A percentile compares a stretch with the other conserved stretches of the same genome.
Evolutionary conservation across 306 rosid species (phyloP).

Genomic region (Leucaena leucocephala): DNA sequence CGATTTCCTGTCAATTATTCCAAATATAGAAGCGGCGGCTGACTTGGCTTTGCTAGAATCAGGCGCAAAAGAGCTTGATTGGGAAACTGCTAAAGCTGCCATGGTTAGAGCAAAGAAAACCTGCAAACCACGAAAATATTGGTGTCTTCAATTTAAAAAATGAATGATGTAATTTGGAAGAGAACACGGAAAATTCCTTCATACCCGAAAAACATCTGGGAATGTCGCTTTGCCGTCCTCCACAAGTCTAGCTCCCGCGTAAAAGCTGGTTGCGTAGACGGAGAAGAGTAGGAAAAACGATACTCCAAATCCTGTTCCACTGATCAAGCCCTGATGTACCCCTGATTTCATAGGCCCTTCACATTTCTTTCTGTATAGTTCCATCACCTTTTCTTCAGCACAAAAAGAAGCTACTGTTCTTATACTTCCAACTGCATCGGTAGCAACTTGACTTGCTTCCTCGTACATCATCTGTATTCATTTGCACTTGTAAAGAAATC

Average conservation of each 20-base stretch:
- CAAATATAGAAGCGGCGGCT: slow-evolving; percentile 82
- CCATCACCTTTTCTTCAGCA: slow-evolving; percentile 91
- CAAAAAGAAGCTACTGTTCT: slow-evolving; percentile 90
- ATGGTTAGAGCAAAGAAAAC: slow-evolving; percentile 82
- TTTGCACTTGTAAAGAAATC: slow-evolving; percentile 16
- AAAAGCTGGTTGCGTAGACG: slow-evolving; percentile 79
- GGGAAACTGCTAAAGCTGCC: slow-evolving; percentile 81
- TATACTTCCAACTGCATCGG: slow-evolving; percentile 90
- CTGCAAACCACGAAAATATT: slow-evolving; percentile 47
- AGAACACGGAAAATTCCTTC: background rate
- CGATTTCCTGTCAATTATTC: slow-evolving; percentile 67
- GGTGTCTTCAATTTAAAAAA: slow-evolving; percentile 10
- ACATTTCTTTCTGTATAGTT: slow-evolving; percentile 71
- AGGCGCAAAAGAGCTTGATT: slow-evolving; percentile 69
- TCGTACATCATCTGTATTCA: slow-evolving; percentile 74
- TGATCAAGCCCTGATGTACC: slow-evolving; percentile 71
- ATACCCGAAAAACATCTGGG: slow-evolving; percentile 69
- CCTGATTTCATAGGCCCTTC: slow-evolving; percentile 82
- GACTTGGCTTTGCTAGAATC: slow-evolving; percentile 69
- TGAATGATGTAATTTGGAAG: background rate
- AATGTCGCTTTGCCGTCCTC: slow-evolving; percentile 58
- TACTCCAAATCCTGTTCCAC: slow-evolving; percentile 80
- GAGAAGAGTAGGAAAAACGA: slow-evolving; percentile 65
- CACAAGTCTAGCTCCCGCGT: slow-evolving; percentile 75
- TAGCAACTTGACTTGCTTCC: slow-evolving; percentile 91